Base-by-base conservation (phyloP, 2,329 filamentous ascomycete species). In the Diaporthe eres region DNA sequence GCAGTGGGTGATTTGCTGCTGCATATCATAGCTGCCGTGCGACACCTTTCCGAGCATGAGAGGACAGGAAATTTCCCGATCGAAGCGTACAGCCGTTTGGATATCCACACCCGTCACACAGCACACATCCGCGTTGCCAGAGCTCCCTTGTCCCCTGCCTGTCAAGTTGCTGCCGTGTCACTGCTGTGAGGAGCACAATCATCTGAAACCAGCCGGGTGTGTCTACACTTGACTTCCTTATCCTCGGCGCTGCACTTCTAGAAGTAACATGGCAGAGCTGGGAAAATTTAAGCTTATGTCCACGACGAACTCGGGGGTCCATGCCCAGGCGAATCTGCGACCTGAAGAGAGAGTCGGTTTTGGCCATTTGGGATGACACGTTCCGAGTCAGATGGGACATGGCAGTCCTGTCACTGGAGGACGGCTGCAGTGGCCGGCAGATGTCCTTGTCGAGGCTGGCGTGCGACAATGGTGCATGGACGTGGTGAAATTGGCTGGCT, bases 141-240 rank as follows among this genome's bases (percentile, higher is more conserved):
- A 65, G 72, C 77, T 71, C 74, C 77, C 75, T 71, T 63, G 71
- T 77, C 74, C 65, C 76, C 60, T 80, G 77, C 81, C 81, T 83
- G 81, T 82, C 81, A 82, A 81, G 77, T 80, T 80, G 77, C 78
- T 81, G 80, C 78, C 76, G 82, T 85, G 78, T 77, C 75, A 84
- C 82, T 74, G 68, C 79, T 79, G 74, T 76, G 63, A 75, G 80
- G 76, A 77, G 78, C 79, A 81, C 81, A 79, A 78, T 78, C 79
- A 79, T 81, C 80, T 84, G 81, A 83, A 82, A 82, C 82, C 78
- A 47, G 71, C 44, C 76, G 74, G 76, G 74, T 77, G 74, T 73
- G 68, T 76, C 55, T 76, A 34, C 53, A 57, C 55, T 70, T 75
- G 57, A 37, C 63, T 75, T 55, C 65, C 39, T 72, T 49, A 53